A percentile compares a stretch with the other conserved stretches of the same genome.
These are phyloP conservation scores for Russula earlei DNA, from an alignment of 768 basidiomycete species.

Conservation along the genomic window DNA sequence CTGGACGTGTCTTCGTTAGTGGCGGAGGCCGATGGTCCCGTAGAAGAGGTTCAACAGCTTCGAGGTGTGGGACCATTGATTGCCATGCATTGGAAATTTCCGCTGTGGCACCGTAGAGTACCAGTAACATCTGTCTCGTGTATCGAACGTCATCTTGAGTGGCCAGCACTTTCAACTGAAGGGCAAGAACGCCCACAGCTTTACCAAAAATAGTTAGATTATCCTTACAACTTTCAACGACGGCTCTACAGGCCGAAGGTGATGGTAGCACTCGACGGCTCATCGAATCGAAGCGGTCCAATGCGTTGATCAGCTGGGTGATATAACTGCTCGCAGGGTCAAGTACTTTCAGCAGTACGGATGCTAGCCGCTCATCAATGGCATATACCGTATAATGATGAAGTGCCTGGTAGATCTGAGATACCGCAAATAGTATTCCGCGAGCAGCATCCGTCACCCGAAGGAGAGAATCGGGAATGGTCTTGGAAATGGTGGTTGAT, in stretches of 20 bases:
- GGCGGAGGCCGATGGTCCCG: conserved; percentile 34
- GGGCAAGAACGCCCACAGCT: conserved; percentile 70
- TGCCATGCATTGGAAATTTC: conserved; percentile 87
- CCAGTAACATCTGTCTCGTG: conserved; percentile 74
- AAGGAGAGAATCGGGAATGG: conserved; percentile 61
- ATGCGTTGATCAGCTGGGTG: conserved; percentile 71
- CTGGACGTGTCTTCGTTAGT: conserved; percentile 25
- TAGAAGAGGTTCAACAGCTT: conserved; percentile 57
- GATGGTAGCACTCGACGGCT: conserved; percentile 63
- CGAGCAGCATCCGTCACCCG: conserved; percentile 80
- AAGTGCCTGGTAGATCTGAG: conserved; percentile 83
- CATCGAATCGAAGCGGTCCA: conserved; percentile 85
- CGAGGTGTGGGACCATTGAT: conserved; percentile 56
- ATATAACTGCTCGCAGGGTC: conserved; percentile 79
- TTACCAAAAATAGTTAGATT: conserved; percentile 78
- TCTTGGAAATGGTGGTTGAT: conserved; percentile 44
- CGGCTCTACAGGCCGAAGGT: conserved; percentile 58
- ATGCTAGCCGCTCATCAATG: conserved; percentile 72
- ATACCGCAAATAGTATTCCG: conserved; percentile 84
- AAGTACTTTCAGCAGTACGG: conserved; percentile 73
- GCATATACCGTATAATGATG: conserved; percentile 81
- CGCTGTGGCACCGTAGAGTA: conserved; percentile 81
- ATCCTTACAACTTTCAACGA: conserved; percentile 79
- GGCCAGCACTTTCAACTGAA: conserved; percentile 73
- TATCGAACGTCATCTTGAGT: conserved; percentile 77